Percentiles rank a stretch among this genome's conserved stretches.
These are phyloP conservation scores for Somion occarium DNA, from an alignment of 1,284 basidiomycete genomes.

Conservation along the genomic window DNA sequence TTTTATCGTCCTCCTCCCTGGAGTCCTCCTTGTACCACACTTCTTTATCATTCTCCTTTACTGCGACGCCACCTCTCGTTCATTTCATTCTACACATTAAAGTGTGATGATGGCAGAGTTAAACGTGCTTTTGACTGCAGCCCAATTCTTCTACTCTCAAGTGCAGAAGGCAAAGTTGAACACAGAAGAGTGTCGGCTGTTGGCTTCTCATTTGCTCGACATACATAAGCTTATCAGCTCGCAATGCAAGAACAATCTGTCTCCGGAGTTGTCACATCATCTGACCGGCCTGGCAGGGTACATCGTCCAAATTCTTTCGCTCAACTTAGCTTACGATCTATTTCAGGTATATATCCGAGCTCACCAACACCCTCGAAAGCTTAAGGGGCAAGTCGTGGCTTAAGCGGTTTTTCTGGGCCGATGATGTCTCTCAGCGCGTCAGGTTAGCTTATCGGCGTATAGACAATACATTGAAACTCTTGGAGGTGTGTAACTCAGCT, in stretches of 20 bases:
- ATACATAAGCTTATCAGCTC: background rate
- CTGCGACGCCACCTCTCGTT: too few species aligned
- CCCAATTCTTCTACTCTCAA: background rate
- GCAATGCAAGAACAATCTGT: background rate
- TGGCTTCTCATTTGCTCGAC: background rate
- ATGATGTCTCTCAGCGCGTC: conserved; percentile 7
- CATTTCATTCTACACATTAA: too few species aligned
- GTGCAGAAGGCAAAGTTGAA: conserved; percentile 7
- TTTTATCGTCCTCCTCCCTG: too few species aligned
- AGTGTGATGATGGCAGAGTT: too few species aligned
- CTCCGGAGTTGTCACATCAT: background rate
- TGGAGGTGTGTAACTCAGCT: conserved; percentile 1
- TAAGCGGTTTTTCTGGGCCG: conserved; percentile 6
- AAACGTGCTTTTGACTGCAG: background rate
- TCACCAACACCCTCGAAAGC: conserved; percentile 4
- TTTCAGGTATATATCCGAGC: background rate
- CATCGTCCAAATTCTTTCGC: background rate
- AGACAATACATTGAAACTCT: background rate
- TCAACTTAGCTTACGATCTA: background rate
- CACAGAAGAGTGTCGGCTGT: conserved; percentile 7
- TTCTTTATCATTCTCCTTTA: too few species aligned
- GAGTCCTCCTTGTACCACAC: too few species aligned
- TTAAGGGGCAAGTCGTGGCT: conserved; percentile 1
- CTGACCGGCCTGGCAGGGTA: background rate
- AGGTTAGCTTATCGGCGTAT: conserved; percentile 7